Evolutionary conservation across 2,329 filamentous ascomycete genomes (phyloP), one percentile per base, ranked within the genome.

Genomic region (Aureobasidium sp.): DNA sequence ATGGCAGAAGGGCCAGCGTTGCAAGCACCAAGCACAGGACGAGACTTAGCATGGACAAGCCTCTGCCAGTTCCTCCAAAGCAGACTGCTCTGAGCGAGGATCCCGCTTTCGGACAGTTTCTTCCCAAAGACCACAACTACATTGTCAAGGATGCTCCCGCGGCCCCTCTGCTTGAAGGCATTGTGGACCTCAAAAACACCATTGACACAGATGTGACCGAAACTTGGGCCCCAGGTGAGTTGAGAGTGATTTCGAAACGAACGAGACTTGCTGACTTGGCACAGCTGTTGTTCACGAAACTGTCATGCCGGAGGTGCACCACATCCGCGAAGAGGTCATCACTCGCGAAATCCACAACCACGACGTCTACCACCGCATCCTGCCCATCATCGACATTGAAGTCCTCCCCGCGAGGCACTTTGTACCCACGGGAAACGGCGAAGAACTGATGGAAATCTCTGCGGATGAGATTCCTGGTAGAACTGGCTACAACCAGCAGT

Each of bases 341-440:
- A 77, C 75, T 7, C 77, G 79, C 38, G 80, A 83, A 62, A 80
- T 81, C 35, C 81, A 83, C 69, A 77, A 77, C 35, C 74, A 83
- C 66, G 76, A 82, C 63, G 68, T 79, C 37, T 78, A 76, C 64
- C 79, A 82, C 62, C 76, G 77, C 27, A 72, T 80, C 27, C 75
- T 79, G n/a, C 81, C 81, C 3, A 74, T 83, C 23, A 73, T 78
- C 29, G 78, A 83, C 57, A 75, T 78, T 13, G 77, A 83, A 65
- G 74, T 82, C 10, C 72, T 82, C 0, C 79, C 81, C 1, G 70
- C 80, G 0, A 75, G 77, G 11, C 81, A 83, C 66, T 82, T 79
- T 68, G 70, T 79, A 2, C 75, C 73, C 4, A 65, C 69, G 17
- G 65, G 71, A 3, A 66, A 69, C 2, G 67, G 67, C 13, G 70